Evolutionary conservation across 2,329 filamentous ascomycete species (phyloP), one percentile per base, ranked within the genome.

Genomic region (Clonostachys sp.): DNA sequence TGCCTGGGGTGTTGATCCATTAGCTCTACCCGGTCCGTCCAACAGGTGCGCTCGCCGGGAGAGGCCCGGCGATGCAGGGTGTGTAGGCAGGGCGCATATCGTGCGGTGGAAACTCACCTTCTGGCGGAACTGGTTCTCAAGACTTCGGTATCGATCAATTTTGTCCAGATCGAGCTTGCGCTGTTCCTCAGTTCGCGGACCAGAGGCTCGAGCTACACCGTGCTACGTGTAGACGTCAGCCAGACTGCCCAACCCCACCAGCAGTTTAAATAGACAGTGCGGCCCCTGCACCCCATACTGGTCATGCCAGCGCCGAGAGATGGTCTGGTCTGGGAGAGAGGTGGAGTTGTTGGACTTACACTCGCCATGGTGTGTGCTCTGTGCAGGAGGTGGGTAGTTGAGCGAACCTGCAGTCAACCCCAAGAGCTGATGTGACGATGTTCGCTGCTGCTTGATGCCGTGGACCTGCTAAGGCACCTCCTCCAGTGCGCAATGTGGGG

Each of bases 161-260:
- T 87, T 87, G 56, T 82, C 80, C 48, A 83, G 75, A 65, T 95
- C 89, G 64, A 84, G 80, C 55, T 82, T 75, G 49, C 80, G 80
- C 61, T 87, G 81, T 61, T 89, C 82, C 57, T 87, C 83, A 56
- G 86, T 87, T 55, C 79, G 77, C 58, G 61, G 56, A 57, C 77
- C 73, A 52, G 78, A 75, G 51, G 80, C 77, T 61, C 91, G 87
- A 60, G 88, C 81, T 65, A 95, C 79, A 62, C 89, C 90, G 78
- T 96, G 91, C 20, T 43, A 34, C 9, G 14, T 33, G n/a, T 12
- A 35, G 39, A 18, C 20, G 41, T 46, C 34, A 49, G 41, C 34
- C 36, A 30, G 24, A 30, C 24, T 30, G 24, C 24, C 24, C 24
- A 30, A 30, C 24, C 24, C 24, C 24, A 30, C 24, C 24, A 30